phyloP scores from a whole-genome alignment of 139 green algal species.

The Haematococcus lacustris region DNA sequence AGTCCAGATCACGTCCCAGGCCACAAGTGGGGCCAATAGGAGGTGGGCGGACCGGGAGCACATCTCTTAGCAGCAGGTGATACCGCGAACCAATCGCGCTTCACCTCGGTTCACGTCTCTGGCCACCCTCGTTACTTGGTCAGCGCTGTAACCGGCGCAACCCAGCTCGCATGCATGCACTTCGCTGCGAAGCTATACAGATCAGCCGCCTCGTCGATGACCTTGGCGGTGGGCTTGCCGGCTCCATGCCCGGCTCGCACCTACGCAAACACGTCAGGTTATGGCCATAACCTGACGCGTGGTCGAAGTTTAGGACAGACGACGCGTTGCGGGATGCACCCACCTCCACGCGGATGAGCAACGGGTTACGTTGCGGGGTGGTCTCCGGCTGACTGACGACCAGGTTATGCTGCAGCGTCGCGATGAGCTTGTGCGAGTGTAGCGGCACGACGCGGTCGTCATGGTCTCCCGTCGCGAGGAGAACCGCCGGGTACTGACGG shows the following conservation, averaged over 20 bases:
- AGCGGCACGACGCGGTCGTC: slow-evolving; percentile 85
- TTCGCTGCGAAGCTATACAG: slow-evolving; percentile 33
- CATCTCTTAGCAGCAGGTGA: too few species aligned
- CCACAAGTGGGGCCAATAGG: too few species aligned
- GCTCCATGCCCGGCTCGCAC: slow-evolving; percentile 67
- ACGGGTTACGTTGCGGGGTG: slow-evolving; percentile 71
- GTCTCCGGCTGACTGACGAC: slow-evolving; percentile 10
- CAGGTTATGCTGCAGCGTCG: slow-evolving; percentile 72
- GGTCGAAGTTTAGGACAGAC: neutral
- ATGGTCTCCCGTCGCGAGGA: slow-evolving; percentile 39
- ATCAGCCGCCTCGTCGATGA: slow-evolving; percentile 66
- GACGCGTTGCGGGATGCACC: neutral
- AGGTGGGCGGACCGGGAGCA: too few species aligned
- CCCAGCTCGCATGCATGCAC: slow-evolving; percentile 26
- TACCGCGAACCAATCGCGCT: too few species aligned
- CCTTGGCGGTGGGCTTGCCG: slow-evolving; percentile 85
- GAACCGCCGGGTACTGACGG: slow-evolving; percentile 21
- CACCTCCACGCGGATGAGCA: slow-evolving; percentile 78
- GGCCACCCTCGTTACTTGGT: too few species aligned
- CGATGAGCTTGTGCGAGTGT: slow-evolving; percentile 80
- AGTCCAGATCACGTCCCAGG: too few species aligned
- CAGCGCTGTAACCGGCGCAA: too few species aligned
- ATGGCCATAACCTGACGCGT: neutral
- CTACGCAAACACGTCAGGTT: slow-evolving; percentile 61
- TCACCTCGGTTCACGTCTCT: too few species aligned